A percentile compares a stretch with the other conserved stretches of the same genome.
These are phyloP conservation scores for Sclerotinia nivalis DNA, from an alignment of 2,329 filamentous ascomycete genomes.

Conservation along the genomic window DNA sequence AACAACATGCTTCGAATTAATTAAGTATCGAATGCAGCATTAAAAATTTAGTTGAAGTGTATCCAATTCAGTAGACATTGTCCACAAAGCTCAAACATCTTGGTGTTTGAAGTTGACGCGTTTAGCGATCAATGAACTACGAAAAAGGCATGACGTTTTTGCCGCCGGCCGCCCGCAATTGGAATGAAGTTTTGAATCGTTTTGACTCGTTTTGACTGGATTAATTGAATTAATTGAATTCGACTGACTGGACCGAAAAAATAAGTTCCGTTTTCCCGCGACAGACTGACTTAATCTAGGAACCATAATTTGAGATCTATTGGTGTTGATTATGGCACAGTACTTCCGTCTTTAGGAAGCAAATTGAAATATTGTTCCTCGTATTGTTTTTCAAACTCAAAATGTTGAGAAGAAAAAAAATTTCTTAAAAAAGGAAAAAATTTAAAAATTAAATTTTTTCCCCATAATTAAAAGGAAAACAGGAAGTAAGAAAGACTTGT, in stretches of 20 bases:
- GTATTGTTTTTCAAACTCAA: neutral
- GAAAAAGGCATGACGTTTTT: conserved; percentile 14
- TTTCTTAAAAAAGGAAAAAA: too few relatives aligned
- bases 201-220: neutral
- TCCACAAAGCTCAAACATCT: conserved; percentile 14
- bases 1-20: conserved; percentile 15
- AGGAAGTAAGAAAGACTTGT: too few relatives aligned
- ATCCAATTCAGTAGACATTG: conserved; percentile 7
- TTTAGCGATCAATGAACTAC: neutral
- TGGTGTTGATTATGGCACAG: too few relatives aligned
- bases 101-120: conserved; percentile 18
- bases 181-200: neutral
- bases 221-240: neutral
- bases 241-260: neutral
- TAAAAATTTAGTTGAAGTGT: neutral
- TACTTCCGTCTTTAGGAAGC: too few relatives aligned
- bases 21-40: neutral
- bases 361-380: neutral
- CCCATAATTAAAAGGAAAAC: neutral
- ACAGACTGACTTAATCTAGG: neutral
- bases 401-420: neutral
- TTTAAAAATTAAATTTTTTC: too few relatives aligned
- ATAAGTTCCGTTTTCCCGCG: neutral
- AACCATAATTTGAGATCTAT: neutral
- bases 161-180: conserved; percentile 13